Evolutionary conservation across 306 rosid genomes (phyloP), one percentile per base, ranked within the genome.

Genomic region (Dalbergia cochinchinensis): DNA sequence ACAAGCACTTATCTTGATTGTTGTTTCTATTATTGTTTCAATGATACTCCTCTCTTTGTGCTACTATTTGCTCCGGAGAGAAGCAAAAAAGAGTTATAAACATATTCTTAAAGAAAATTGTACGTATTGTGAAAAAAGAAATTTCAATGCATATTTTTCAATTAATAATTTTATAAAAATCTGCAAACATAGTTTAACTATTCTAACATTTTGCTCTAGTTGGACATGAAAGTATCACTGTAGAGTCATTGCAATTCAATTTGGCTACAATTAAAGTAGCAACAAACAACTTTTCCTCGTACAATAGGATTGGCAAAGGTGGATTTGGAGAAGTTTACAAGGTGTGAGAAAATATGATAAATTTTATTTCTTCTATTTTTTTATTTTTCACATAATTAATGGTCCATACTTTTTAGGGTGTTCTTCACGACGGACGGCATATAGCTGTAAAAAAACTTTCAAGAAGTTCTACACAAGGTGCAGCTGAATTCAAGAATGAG

Each of bases 231-330:
- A 26, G 14, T 11, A 22, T 41, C 2, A 12, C 18, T 26, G 3
- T 60, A 13, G 65, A 60, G 41, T 16, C 70, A 3, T 19, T 66
- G 7, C 54, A 42, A 26, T 66, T 66, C 10, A 12, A 42, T 42
- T 18, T 66, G 16, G 45, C 34, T 4, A 7, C 26, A 41, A 66
- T 66, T 18, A 9, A 66, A 44, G 14, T 7, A 41, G 54, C 71
- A 11, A 66, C 71, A 6, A 66, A 42, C 10, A 66, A 66, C 54
- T 66, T 66, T 66, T 66, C 71, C 5, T 0, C 5, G 0, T 2
- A 41, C 0, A 66, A 66, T 15, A 66, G 20, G 54, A 66, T 66
- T 16, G 71, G 54, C 11, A 66, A 6, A 66, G 71, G 54, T 9
- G 71, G 71, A 64, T 26, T 26, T 26, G 31, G 3, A 26, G 0